Evolutionary conservation across 1,284 basidiomycete genomes (phyloP).

Genomic region (Erythrobasidium hasegawianum): DNA sequence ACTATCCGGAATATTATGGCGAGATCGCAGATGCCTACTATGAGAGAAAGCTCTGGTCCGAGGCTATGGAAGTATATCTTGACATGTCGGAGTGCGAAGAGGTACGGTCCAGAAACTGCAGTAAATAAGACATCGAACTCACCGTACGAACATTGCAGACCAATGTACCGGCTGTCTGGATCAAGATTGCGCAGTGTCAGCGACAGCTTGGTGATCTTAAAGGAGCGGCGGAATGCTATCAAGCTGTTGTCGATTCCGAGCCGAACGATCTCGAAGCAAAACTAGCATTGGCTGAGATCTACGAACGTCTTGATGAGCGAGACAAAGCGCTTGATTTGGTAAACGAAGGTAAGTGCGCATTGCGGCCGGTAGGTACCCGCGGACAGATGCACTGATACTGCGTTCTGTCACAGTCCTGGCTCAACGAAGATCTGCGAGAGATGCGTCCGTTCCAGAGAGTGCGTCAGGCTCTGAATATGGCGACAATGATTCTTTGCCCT

Average conservation of each 20-base stretch:
- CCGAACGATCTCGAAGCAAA: conserved; percentile 73
- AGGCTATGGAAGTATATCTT: conserved; percentile 74
- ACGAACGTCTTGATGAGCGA: conserved; percentile 71
- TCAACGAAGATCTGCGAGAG: conserved; percentile 24
- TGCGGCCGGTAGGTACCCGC: too few species aligned
- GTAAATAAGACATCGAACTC: too few species aligned
- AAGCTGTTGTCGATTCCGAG: conserved; percentile 71
- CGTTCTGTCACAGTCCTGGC: conserved; percentile 40
- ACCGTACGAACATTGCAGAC: conserved; percentile 31
- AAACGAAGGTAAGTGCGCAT: conserved; percentile 67
- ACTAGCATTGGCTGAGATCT: conserved; percentile 82
- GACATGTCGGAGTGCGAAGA: conserved; percentile 65
- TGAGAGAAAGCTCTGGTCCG: conserved; percentile 65
- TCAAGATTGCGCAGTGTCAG: conserved; percentile 48
- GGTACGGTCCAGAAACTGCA: too few species aligned
- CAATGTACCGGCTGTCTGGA: conserved; percentile 42
- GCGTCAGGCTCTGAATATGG: conserved; percentile 16
- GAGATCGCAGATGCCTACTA: conserved; percentile 83
- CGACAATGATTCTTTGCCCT: not conserved
- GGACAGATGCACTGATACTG: too few species aligned
- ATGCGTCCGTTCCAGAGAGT: conserved; percentile 14
- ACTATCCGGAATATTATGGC: conserved; percentile 71
- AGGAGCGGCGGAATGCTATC: conserved; percentile 75
- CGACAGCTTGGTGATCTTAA: conserved; percentile 67
- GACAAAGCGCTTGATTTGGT: conserved; percentile 79